phyloP scores from a whole-genome alignment of 306 rosid species.

The Cucumis cinereus region DNA sequence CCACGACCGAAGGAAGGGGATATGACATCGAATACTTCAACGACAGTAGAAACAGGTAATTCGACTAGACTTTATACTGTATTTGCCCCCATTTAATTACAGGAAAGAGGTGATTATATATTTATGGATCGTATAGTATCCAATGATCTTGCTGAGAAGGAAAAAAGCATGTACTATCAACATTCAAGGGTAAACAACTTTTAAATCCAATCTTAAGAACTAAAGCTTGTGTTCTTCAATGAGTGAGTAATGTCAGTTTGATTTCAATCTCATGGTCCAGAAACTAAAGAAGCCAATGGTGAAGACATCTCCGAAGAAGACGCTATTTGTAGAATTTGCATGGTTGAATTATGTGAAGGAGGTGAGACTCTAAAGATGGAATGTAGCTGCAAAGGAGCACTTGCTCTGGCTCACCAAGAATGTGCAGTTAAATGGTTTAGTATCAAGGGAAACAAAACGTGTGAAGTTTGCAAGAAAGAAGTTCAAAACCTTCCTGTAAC shows the following conservation, averaged over 20 bases:
- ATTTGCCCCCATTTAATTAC: background rate
- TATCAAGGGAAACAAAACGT: slow-evolving; percentile 85
- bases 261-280: slow-evolving; percentile 28
- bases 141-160: background rate
- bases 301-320: slow-evolving; percentile 93
- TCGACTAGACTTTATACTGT: background rate
- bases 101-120: background rate
- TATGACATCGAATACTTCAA: slow-evolving; percentile 23
- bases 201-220: background rate
- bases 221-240: slow-evolving; percentile 3
- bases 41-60: slow-evolving; percentile 49
- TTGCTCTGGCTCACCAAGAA: slow-evolving; percentile 93
- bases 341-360: slow-evolving; percentile 89
- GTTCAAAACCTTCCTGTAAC: slow-evolving; percentile 82
- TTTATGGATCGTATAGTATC: background rate
- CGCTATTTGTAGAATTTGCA: slow-evolving; percentile 91
- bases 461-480: slow-evolving; percentile 92
- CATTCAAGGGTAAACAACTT: background rate
- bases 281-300: slow-evolving; percentile 35
- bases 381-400: slow-evolving; percentile 98
- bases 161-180: background rate
- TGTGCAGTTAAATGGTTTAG: slow-evolving; percentile 95
- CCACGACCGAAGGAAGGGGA: slow-evolving; percentile 49
- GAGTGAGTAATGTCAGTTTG: slow-evolving; percentile 4
- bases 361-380: slow-evolving; percentile 97